These are phyloP conservation scores for Pseudogymnoascus sp. DNA, from an alignment of 2,329 filamentous ascomycete genomes.

Conservation along the genomic window DNA sequence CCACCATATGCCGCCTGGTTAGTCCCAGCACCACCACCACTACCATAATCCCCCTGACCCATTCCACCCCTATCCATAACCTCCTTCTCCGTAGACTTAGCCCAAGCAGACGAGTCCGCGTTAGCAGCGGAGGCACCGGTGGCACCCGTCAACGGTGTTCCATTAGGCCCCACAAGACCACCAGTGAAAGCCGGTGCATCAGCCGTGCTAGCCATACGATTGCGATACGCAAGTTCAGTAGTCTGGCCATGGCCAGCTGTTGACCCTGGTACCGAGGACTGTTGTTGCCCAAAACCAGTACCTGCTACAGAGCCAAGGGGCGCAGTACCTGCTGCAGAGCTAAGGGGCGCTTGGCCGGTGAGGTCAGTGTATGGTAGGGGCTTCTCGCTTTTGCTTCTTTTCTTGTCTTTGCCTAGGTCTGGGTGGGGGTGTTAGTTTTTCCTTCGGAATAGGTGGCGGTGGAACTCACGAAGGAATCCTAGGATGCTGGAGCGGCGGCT, in stretches of 20 bases:
- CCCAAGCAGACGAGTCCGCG: background rate
- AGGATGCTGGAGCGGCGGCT: slow-evolving; percentile 17
- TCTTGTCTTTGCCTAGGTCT: slow-evolving; percentile 21
- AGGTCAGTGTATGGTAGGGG: background rate
- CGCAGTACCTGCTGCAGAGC: slow-evolving; percentile 17
- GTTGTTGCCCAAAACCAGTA: slow-evolving; percentile 11
- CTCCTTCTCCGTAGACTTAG: background rate
- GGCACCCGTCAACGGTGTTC: background rate
- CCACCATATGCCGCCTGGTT: background rate
- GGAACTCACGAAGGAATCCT: slow-evolving; percentile 21
- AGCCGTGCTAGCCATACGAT: background rate
- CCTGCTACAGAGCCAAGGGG: slow-evolving; percentile 19
- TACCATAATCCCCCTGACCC: background rate
- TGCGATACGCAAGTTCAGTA: background rate
- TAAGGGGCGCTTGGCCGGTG: slow-evolving; percentile 15
- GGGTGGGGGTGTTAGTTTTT: slow-evolving; percentile 8
- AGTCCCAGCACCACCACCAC: background rate
- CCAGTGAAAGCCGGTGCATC: background rate
- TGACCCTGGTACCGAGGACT: background rate
- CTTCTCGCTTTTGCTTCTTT: slow-evolving; percentile 6
- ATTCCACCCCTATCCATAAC: background rate
- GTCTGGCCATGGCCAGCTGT: background rate
- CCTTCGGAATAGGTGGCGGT: background rate
- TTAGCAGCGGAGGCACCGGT: background rate
- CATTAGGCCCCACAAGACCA: background rate